Conservation (phyloP, 2,329 filamentous ascomycete genomes). For the Penicillium sp. region DNA sequence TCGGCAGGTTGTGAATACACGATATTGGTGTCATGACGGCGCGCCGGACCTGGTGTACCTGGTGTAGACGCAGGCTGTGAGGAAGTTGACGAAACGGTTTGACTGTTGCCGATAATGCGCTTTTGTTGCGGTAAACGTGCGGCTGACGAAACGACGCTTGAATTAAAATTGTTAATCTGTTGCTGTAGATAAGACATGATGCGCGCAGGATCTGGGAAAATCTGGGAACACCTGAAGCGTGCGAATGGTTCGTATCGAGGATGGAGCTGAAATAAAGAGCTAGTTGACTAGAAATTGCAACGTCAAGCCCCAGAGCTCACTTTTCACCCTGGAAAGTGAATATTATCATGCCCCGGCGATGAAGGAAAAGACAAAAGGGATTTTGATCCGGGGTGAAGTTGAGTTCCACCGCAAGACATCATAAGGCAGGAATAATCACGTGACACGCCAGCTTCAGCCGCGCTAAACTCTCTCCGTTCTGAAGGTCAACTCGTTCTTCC, state of each 20-base stretch:
- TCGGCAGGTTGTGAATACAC: constrained; percentile 74
- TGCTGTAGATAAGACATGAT: constrained; percentile 64
- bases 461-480: constrained; percentile 1
- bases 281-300: background rate
- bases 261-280: constrained; percentile 4
- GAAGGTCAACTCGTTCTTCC: background rate
- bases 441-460: background rate
- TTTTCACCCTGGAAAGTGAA: background rate
- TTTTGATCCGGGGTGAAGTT: background rate
- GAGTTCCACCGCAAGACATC: background rate
- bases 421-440: background rate
- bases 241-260: background rate
- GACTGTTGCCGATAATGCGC: constrained; percentile 47
- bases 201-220: constrained; percentile 12
- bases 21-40: constrained; percentile 54
- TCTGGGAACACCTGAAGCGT: background rate
- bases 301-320: background rate
- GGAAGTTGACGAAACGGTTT: constrained; percentile 53
- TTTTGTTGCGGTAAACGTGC: constrained; percentile 56
- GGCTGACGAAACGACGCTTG: constrained; percentile 60
- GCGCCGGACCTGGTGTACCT: constrained; percentile 37
- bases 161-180: constrained; percentile 61
- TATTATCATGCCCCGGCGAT: background rate
- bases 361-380: background rate
- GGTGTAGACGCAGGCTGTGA: constrained; percentile 43